Base-by-base conservation (phyloP, 495 filamentous ascomycete species). In the Zalerion maritima region DNA sequence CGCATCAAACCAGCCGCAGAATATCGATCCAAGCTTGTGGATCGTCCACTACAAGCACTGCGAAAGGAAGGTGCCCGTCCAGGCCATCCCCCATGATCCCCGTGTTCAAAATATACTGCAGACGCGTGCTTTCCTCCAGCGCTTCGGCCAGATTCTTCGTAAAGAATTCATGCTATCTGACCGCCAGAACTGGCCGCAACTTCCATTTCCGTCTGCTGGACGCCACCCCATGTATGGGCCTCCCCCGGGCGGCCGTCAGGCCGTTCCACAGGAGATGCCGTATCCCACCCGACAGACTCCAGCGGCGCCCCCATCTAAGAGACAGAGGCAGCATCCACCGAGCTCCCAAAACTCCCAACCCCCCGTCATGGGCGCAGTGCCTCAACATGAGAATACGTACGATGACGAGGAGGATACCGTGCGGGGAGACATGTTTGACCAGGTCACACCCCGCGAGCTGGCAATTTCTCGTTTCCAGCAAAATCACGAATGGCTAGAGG, bases 401-500 rank as follows among this genome's bases (percentile, higher is more conserved):
- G 81, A 93, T 28, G 87, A 96, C 36, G 81, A 87, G 30, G 89
- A 96, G 49, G 84, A 91, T 40, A 75, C 78, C 2, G 74, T 75
- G 3, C 66, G 75, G 2, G 84, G 85, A 10, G 89, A 97, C 44
- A 63, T 80, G 42, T 75, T 97, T 44, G 89, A 97, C 42, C 65
- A 82, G 28, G 56, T 92, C 20, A 86, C 78, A 0, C 84, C 86
- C 11, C 74, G 84, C 5, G 89, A 96, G 35, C 74, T 96, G 39
- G 87, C 81, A 41, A 59, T 75, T 37, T 68, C 71, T 41, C 64
- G 89, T 26, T 97, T 91, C 46, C 76, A 73, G 37, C 89, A 94
- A 42, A 89, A 97, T 43, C 89, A 96, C 40, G 85, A 93, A 51
- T 94, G 86, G 89, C 92, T 96, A 80, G 89, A 94, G 43, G 86